Evolutionary conservation across 2,329 filamentous ascomycete species (phyloP).

Genomic region (Xylariales sp.): DNA sequence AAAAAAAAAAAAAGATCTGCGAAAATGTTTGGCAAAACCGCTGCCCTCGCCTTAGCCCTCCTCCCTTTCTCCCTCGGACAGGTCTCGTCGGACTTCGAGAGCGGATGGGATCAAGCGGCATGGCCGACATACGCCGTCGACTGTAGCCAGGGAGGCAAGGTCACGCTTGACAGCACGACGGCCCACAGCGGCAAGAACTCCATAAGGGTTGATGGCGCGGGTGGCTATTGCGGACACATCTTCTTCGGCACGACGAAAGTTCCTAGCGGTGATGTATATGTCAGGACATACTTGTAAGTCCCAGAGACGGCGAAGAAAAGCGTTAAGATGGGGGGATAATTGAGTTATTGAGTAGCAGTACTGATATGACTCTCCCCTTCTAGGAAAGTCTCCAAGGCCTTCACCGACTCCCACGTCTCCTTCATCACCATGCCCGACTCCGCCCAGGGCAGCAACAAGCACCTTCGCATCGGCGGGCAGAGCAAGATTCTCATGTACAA

Average conservation of each 20-base stretch:
- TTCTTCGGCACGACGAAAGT: slow-evolving; percentile 70
- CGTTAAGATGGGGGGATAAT: neutral
- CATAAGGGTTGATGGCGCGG: slow-evolving; percentile 63
- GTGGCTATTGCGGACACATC: slow-evolving; percentile 68
- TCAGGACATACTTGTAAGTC: slow-evolving; percentile 66
- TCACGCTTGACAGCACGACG: slow-evolving; percentile 66
- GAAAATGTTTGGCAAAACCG: slow-evolving; percentile 57
- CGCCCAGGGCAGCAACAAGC: slow-evolving; percentile 65
- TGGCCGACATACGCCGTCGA: slow-evolving; percentile 70
- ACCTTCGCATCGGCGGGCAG: slow-evolving; percentile 71
- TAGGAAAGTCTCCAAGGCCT: slow-evolving; percentile 66
- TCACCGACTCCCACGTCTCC: slow-evolving; percentile 69
- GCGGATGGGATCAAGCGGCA: slow-evolving; percentile 65
- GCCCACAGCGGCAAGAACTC: slow-evolving; percentile 68
- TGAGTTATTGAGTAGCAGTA: neutral
- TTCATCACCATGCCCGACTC: slow-evolving; percentile 74
- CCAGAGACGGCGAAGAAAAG: slow-evolving; percentile 30
- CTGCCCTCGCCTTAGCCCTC: slow-evolving; percentile 59
- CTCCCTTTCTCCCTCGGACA: slow-evolving; percentile 63
- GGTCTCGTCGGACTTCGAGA: slow-evolving; percentile 67
- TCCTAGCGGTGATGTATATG: slow-evolving; percentile 68
- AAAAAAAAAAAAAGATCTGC: slow-evolving; percentile 6
- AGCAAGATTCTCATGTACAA: slow-evolving; percentile 73
- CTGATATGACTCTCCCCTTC: slow-evolving; percentile 32
- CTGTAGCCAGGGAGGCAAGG: slow-evolving; percentile 69